Evolutionary conservation across 2,329 filamentous ascomycete genomes (phyloP), one percentile per base, ranked within the genome.

Genomic region (Cercospora sesami): DNA sequence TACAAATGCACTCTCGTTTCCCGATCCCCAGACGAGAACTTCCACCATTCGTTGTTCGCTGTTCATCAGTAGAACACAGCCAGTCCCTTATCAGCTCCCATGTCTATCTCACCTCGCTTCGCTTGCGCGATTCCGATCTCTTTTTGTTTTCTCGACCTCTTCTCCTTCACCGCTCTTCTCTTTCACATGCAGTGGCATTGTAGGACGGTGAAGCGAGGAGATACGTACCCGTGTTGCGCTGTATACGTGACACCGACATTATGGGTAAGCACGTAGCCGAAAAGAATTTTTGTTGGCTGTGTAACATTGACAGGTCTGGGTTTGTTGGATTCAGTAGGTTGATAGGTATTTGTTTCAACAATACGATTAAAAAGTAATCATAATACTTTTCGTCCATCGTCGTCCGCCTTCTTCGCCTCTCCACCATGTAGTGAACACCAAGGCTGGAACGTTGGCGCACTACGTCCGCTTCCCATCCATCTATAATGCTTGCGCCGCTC

Each of bases 321-420:
- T 1, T 10, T 4, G 12, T 8, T 36, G 31, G 31, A 14, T 36
- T 12, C 33, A 45, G 42, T 45, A 26, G 48, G 23, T 53, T 9
- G 45, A 2, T 28, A 28, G 48, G 48, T 26, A 53, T 23, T 23
- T 55, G 23, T 55, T 55, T 55, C 48, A 28, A 55, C 48, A 55
- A 55, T 55, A 55, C 48, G 48, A 55, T 55, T 55, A 55, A 28
- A 28, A 28, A 26, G 48, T 28, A 28, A n/a, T 55, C 48, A 55
- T 55, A 28, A 55, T 55, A 55, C 48, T 55, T 55, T 55, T 55
- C 48, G 48, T 55, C 48, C 48, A 28, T 28, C 48, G 48, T 55
- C 48, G 48, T 14, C 48, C 48, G 21, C 9, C 21, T 23, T 14
- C 12, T 12, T 6, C 42, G 42, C 42, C 42, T 48, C n/a, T n/a